A percentile compares a stretch with the other conserved stretches of the same genome.
phyloP scores from a whole-genome alignment of 257 asterid species.

The Fraxinus quadrangulata region DNA sequence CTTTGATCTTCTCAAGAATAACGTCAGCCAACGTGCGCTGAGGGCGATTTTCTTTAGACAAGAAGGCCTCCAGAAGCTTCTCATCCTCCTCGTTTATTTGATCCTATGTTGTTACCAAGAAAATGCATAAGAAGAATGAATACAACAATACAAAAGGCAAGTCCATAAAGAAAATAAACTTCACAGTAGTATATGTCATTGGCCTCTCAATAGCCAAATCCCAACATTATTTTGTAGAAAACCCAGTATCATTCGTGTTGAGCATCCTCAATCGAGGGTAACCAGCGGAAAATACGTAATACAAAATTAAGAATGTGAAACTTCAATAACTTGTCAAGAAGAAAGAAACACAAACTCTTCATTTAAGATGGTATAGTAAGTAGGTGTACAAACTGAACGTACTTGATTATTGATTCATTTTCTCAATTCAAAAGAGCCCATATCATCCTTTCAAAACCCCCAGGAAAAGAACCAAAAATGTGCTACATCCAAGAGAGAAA shows the following conservation, averaged over 20 bases:
- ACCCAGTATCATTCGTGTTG: background rate
- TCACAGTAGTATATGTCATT: background rate
- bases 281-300: background rate
- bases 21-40: slow-evolving; percentile 84
- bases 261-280: background rate
- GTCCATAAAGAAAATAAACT: background rate
- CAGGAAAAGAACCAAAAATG: background rate
- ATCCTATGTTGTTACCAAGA: slow-evolving; percentile 43
- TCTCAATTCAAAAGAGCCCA: background rate
- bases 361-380: background rate
- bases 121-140: background rate
- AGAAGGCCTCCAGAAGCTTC: slow-evolving; percentile 66
- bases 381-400: background rate
- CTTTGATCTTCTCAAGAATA: slow-evolving; percentile 66
- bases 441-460: background rate
- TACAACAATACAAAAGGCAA: background rate
- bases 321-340: background rate
- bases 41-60: slow-evolving; percentile 59
- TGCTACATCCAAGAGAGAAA: background rate
- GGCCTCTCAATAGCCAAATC: background rate
- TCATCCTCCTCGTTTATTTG: slow-evolving; percentile 71
- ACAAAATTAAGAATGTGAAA: background rate
- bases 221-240: background rate
- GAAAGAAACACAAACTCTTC: background rate
- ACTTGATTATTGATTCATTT: background rate